Evolutionary conservation across 1,284 basidiomycete species (phyloP).

Genomic region (Trichosporon asahii): DNA sequence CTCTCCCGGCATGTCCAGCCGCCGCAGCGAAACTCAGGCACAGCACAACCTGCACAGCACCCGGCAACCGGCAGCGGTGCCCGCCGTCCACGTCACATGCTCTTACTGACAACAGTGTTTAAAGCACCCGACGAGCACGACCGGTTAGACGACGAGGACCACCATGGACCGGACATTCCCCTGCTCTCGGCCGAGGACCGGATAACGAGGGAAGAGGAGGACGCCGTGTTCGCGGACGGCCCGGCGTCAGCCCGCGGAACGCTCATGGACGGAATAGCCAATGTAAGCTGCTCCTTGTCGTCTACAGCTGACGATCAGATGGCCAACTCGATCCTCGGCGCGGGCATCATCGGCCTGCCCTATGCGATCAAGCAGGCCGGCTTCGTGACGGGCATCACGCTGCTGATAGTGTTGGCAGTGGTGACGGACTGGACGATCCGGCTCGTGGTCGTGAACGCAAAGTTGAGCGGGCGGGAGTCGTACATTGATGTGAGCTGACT

Average conservation of each 20-base stretch:
- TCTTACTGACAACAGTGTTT: slow-evolving; percentile 30
- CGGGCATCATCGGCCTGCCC: slow-evolving; percentile 90
- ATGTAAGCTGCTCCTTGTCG: slow-evolving; percentile 32
- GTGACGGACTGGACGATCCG: slow-evolving; percentile 99
- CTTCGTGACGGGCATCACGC: slow-evolving; percentile 76
- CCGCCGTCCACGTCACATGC: too few relatives aligned
- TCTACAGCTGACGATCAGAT: slow-evolving; percentile 42
- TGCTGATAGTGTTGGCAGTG: slow-evolving; percentile 74
- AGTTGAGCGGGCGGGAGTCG: slow-evolving; percentile 84
- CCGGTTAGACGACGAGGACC: slow-evolving; percentile 25
- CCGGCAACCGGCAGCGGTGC: too few relatives aligned
- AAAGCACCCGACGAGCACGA: slow-evolving; percentile 32
- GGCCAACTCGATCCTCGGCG: slow-evolving; percentile 94
- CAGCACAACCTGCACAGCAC: background rate
- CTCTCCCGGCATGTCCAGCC: background rate
- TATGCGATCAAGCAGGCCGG: slow-evolving; percentile 91
- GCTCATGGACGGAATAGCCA: slow-evolving; percentile 48
- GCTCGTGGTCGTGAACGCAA: slow-evolving; percentile 90
- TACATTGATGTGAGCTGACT: slow-evolving; percentile 68
- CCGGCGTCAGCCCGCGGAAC: slow-evolving; percentile 38
- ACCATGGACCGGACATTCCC: slow-evolving; percentile 29
- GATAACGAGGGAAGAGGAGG: slow-evolving; percentile 27
- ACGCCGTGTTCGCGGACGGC: slow-evolving; percentile 32
- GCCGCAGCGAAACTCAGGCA: background rate
- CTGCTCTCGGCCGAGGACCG: slow-evolving; percentile 22